Base-by-base conservation (phyloP, 371 early-diverging fungal genomes). In the Mucor indicus region DNA sequence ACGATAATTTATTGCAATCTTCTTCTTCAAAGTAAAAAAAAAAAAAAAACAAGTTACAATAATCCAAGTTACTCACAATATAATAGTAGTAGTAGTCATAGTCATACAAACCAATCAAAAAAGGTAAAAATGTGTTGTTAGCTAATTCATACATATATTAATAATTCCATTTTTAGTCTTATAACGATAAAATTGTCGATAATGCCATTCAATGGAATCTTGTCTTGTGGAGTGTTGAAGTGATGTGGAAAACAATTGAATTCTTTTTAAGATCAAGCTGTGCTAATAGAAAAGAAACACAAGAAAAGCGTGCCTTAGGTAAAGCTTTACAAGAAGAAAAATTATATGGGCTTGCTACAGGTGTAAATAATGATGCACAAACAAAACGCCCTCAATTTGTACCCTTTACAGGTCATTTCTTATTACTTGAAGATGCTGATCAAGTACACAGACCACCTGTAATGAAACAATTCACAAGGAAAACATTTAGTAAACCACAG, bases 351-450 rank as follows among this genome's bases (percentile, higher is more conserved):
- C 47, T 48, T 0, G 48, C 53, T 11, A 61, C 67, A 2, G 66
- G 56, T 33, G 53, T 48, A 23, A 46, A 54, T 16, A 55, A 49
- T 12, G 54, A 54, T 23, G 40, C 42, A 6, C 53, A 50, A 17
- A 15, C 56, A 11, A 48, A 37, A 23, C 48, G 53, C 15, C 64
- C 74, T 8, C 53, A 65, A 1, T 67, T 64, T 50, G 57, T 71
- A 3, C 61, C 60, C 16, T 74, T 72, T 24, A 53, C 60, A 21
- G 57, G 65, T 10, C 48, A 53, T 21, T 77, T 64, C 37, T 15
- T 67, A 1, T 27, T 66, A 1, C 57, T 72, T 12, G 75, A 77
- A 35, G 78, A 77, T 50, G 62, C 53, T 5, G 63, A 62, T 1
- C 65, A 69, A n/a, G 45, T 59, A 0, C 64, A 69, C 40, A 50